A percentile compares a stretch with the other conserved stretches of the same genome.
Evolutionary conservation across 2,329 filamentous ascomycete genomes (phyloP).

Genomic region (Arthrobotrys entomopaga): DNA sequence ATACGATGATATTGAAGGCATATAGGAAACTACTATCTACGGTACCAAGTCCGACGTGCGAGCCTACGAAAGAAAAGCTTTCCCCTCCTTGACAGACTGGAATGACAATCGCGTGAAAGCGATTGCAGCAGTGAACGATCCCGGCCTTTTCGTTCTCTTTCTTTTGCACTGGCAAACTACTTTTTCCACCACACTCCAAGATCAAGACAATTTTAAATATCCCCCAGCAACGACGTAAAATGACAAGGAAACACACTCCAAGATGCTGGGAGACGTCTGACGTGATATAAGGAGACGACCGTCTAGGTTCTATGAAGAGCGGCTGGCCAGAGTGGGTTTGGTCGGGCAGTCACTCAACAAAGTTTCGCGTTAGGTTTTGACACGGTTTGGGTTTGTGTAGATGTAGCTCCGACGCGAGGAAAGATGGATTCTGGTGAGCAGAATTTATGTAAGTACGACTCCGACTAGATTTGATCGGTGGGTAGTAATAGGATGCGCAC

Average conservation of each 20-base stretch:
- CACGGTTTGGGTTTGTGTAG: background rate
- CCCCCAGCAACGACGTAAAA: constrained; percentile 29
- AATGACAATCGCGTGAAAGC: constrained; percentile 9
- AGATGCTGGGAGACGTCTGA: background rate
- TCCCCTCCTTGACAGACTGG: constrained; percentile 34
- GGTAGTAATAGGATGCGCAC: background rate
- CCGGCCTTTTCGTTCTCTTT: constrained; percentile 7
- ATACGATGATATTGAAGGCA: constrained; percentile 55
- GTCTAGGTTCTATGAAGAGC: constrained; percentile 4
- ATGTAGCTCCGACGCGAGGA: constrained; percentile 6
- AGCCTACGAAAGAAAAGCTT: constrained; percentile 44
- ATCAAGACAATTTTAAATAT: constrained; percentile 18
- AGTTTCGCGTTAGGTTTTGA: background rate
- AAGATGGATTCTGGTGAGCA: background rate
- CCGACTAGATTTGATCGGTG: background rate
- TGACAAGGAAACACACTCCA: constrained; percentile 10
- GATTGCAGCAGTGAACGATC: background rate
- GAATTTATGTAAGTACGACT: background rate
- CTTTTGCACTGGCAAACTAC: constrained; percentile 20
- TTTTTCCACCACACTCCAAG: constrained; percentile 3
- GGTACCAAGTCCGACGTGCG: constrained; percentile 47
- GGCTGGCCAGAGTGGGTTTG: background rate
- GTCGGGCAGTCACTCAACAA: background rate
- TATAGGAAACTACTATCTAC: constrained; percentile 55
- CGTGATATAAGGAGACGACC: background rate